A percentile compares a stretch with the other conserved stretches of the same genome.
These are phyloP conservation scores for Saccharomycopsis sp. DNA, from an alignment of 805 yeast genomes.

Conservation along the genomic window DNA sequence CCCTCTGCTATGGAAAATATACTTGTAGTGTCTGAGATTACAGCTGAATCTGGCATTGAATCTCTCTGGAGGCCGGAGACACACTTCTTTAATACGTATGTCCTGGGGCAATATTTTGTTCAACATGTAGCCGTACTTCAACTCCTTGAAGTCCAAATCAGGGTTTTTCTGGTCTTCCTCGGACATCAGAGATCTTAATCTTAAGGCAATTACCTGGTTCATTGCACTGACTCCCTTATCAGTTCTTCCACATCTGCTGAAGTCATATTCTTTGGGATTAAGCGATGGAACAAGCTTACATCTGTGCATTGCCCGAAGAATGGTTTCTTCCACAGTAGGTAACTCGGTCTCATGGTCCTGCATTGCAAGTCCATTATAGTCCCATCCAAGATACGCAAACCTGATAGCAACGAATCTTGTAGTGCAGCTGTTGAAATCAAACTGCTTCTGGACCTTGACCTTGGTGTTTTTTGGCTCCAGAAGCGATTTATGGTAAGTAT, in stretches of 20 bases:
- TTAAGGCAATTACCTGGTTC: conserved; percentile 84
- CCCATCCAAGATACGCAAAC: conserved; percentile 92
- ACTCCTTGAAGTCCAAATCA: conserved; percentile 54
- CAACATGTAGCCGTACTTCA: conserved; percentile 68
- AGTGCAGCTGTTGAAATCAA: conserved; percentile 59
- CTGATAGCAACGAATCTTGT: conserved; percentile 70
- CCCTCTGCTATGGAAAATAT: conserved; percentile 51
- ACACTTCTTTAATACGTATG: conserved; percentile 73
- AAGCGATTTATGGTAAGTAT: not conserved
- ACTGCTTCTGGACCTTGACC: conserved; percentile 34
- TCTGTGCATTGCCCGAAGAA: conserved; percentile 63
- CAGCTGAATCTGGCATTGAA: conserved; percentile 96
- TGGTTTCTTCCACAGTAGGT: conserved; percentile 79
- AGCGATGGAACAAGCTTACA: conserved; percentile 58
- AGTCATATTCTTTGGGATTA: conserved; percentile 59
- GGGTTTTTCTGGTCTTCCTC: conserved; percentile 55
- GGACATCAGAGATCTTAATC: conserved; percentile 59
- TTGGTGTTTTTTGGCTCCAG: conserved; percentile 14
- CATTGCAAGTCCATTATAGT: conserved; percentile 82
- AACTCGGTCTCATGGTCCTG: conserved; percentile 71
- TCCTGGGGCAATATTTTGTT: conserved; percentile 77
- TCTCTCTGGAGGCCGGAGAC: conserved; percentile 71
- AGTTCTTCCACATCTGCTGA: conserved; percentile 56
- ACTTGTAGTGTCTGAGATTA: conserved; percentile 75
- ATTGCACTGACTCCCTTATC: conserved; percentile 63